Conservation (phyloP, 179 eudicot species). For the Beta lomatogona region DNA sequence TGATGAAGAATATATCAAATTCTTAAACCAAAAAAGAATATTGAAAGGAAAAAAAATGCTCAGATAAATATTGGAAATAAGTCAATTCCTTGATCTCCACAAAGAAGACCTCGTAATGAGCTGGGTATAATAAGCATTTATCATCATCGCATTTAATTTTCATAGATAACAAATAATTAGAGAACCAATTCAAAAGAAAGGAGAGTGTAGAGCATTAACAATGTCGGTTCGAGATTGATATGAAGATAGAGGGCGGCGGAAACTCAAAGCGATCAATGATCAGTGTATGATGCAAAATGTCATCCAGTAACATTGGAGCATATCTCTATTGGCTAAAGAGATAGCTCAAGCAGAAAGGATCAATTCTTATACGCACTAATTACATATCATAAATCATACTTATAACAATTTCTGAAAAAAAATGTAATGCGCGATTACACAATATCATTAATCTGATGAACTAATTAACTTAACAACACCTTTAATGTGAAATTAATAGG, state of each 20-base stretch:
- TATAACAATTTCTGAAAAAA: conserved; percentile 16
- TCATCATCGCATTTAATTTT: conserved; percentile 36
- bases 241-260: too few species aligned
- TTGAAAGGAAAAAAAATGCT: conserved; percentile 18
- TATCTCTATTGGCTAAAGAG: conserved; percentile 28
- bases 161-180: neutral
- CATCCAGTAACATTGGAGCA: conserved; percentile 45
- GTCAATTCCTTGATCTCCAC: conserved; percentile 41
- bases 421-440: conserved; percentile 12
- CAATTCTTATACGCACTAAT: conserved; percentile 26
- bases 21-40: too few species aligned
- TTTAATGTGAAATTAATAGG: too few species aligned
- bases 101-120: conserved; percentile 56
- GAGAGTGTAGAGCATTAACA: too few species aligned
- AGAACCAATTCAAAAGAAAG: neutral
- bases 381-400: conserved; percentile 28
- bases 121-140: conserved; percentile 43
- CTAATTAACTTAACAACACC: neutral
- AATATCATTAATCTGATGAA: neutral
- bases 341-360: conserved; percentile 47
- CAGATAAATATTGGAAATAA: conserved; percentile 35
- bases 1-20: too few species aligned
- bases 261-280: too few species aligned
- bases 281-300: neutral
- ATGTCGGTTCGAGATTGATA: too few species aligned